A percentile compares a stretch with the other conserved stretches of the same genome.
Evolutionary conservation across 345 rosid genomes (phyloP).

Genomic region (Carallia brachiata): DNA sequence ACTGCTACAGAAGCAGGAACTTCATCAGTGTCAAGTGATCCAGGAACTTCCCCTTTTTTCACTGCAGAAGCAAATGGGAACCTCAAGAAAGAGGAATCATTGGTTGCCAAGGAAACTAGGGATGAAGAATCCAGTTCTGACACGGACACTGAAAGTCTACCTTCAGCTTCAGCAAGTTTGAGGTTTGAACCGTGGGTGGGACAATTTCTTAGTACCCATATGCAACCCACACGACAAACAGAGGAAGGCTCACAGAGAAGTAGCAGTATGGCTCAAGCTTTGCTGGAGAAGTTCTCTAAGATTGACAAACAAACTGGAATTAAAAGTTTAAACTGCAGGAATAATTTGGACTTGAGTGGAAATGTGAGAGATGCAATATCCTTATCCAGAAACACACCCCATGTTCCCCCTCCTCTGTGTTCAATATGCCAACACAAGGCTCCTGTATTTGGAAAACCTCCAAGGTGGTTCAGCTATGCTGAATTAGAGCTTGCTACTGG

Average conservation of each 20-base stretch:
- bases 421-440: constrained; percentile 98
- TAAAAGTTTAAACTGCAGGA: constrained; percentile 50
- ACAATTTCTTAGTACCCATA: constrained; percentile 51
- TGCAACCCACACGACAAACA: constrained; percentile 44
- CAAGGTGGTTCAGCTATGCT: constrained; percentile 88
- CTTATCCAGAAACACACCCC: constrained; percentile 75
- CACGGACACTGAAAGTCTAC: constrained; percentile 70
- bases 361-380: constrained; percentile 84
- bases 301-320: constrained; percentile 51
- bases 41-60: constrained; percentile 86
- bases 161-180: constrained; percentile 71
- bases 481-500: constrained; percentile 98
- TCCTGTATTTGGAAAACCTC: constrained; percentile 96
- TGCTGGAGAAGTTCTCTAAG: constrained; percentile 52
- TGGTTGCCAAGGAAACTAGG: constrained; percentile 51
- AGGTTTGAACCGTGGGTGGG: constrained; percentile 89
- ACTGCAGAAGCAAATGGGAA: constrained; percentile 53
- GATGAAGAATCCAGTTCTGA: constrained; percentile 72
- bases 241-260: constrained; percentile 43
- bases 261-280: constrained; percentile 10
- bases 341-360: constrained; percentile 62
- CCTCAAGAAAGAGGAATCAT: constrained; percentile 64
- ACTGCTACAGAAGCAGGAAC: constrained; percentile 93
- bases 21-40: constrained; percentile 96
- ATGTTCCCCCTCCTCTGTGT: constrained; percentile 94